Evolutionary conservation across 1,284 basidiomycete genomes (phyloP), one percentile per base, ranked within the genome.

Genomic region (Cystobasidium pallidum): DNA sequence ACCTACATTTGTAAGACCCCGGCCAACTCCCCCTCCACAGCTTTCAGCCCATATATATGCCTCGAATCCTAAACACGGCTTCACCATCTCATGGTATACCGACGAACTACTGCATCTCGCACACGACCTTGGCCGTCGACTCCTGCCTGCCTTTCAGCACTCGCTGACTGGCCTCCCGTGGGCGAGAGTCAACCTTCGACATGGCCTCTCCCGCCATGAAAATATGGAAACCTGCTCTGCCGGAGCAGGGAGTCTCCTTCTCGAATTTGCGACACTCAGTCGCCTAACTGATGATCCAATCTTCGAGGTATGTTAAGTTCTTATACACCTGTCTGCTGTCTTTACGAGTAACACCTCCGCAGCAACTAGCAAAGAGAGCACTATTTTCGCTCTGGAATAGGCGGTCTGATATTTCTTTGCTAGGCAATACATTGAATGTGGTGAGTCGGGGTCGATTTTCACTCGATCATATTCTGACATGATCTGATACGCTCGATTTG

Each of bases 371-470:
- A 0, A 74, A 80, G 2, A 75, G 88, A 78, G 91, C 94, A 0
- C 96, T 91, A 81, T 92, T 93, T 80, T 91, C 90, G 1, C 80
- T 96, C 0, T 97, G 94, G 94, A 92, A 94, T 80, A 86, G 91
- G 58, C 88, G 73, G 2, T 73, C 66, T 17, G 88, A 78, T 90
- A 91, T 63, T 85, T 88, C 89, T 61, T 83, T 96, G 58, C 86
- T 97, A 19, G 91, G 92, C 11, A 96, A 96, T 78, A 91, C 89
- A 1, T 89, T 97, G 77, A 90, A 91, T 78, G 87, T 88, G 51
- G 85, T 86, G 80, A 7, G 74, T 67, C 39, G 32, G 6, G 36
- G 7, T 6, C 36, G 13, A 39, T 6, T 39, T 39, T 39, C 7
- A 39, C n/a, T n/a, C n/a, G n/a, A n/a, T n/a, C n/a, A n/a, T n/a